These are phyloP conservation scores for Pyricularia sp. DNA, from an alignment of 2,329 filamentous ascomycete genomes.

Conservation along the genomic window DNA sequence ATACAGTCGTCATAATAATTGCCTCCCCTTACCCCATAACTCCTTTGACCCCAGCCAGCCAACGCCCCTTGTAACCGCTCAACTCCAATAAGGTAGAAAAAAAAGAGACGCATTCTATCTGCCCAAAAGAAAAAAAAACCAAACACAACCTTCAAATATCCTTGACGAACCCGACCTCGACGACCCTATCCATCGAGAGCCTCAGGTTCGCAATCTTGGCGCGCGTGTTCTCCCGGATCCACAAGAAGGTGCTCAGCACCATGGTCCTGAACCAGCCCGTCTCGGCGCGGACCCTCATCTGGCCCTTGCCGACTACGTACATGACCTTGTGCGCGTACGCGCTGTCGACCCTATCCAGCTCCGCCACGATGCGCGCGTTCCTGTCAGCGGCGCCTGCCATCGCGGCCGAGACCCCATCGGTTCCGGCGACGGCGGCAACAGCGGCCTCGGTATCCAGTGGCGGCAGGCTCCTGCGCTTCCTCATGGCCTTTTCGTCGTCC, in stretches of 20 bases:
- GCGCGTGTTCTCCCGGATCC: slow-evolving; percentile 53
- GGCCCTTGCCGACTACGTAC: slow-evolving; percentile 51
- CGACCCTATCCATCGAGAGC: slow-evolving; percentile 46
- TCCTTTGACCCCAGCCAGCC: too few relatives aligned
- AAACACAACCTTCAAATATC: slow-evolving; percentile 35
- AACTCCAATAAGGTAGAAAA: neutral
- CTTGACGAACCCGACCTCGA: slow-evolving; percentile 60
- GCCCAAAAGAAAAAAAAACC: neutral
- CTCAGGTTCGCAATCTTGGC: slow-evolving; percentile 54
- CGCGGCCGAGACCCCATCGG: neutral
- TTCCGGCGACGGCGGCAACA: neutral
- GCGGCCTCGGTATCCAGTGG: neutral
- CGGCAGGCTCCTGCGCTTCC: neutral
- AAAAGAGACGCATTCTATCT: neutral
- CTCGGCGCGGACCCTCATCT: slow-evolving; percentile 37
- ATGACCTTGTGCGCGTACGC: slow-evolving; percentile 38
- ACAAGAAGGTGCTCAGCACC: slow-evolving; percentile 46
- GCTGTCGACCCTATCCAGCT: slow-evolving; percentile 33
- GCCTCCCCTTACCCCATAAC: too few relatives aligned
- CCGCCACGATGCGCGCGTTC: slow-evolving; percentile 18
- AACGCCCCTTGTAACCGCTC: too few relatives aligned
- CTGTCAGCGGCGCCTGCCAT: slow-evolving; percentile 8
- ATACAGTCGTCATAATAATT: too few relatives aligned
- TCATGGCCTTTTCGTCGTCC: neutral
- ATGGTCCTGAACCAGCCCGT: slow-evolving; percentile 32